These are phyloP conservation scores for Sporisorium reilianum DNA, from an alignment of 1,284 basidiomycete genomes.

Conservation along the genomic window DNA sequence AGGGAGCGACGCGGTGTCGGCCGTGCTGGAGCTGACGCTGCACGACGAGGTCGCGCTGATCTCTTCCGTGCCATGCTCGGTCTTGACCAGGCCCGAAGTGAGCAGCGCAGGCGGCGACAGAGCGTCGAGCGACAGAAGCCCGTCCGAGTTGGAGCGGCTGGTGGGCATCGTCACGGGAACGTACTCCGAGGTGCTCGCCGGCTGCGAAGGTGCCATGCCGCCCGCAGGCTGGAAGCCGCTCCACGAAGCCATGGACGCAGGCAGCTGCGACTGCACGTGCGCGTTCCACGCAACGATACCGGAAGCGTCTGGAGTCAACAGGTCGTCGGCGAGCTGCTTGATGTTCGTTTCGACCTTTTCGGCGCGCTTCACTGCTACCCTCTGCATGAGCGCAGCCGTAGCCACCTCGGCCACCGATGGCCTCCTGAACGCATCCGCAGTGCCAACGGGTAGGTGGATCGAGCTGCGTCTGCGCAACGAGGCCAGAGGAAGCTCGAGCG, in stretches of 20 bases:
- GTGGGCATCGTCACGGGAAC: constrained; percentile 5
- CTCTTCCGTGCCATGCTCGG: constrained; percentile 14
- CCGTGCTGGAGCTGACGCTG: constrained; percentile 35
- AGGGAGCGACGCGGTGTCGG: constrained; percentile 16
- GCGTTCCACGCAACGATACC: constrained; percentile 48
- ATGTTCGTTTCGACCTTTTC: constrained; percentile 34
- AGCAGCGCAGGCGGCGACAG: constrained; percentile 26
- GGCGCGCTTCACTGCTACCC: constrained; percentile 29
- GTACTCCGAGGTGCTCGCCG: constrained; percentile 18
- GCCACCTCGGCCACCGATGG: constrained; percentile 47
- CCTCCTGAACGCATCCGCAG: constrained; percentile 29
- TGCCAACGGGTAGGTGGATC: constrained; percentile 37
- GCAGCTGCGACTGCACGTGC: constrained; percentile 37
- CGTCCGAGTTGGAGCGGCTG: constrained; percentile 36
- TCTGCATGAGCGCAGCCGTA: constrained; percentile 39
- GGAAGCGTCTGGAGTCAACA: constrained; percentile 18
- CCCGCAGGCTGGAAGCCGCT: constrained; percentile 20
- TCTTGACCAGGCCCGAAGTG: constrained; percentile 11
- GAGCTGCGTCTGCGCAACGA: constrained; percentile 43
- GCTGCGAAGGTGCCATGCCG: neutral
- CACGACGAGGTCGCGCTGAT: constrained; percentile 22
- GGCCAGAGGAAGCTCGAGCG: constrained; percentile 27
- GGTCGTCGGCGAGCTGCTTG: constrained; percentile 33
- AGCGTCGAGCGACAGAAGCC: constrained; percentile 23
- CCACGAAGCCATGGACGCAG: constrained; percentile 31